Conservation (phyloP, 2,329 filamentous ascomycete genomes). For the Mariannaea sp. region DNA sequence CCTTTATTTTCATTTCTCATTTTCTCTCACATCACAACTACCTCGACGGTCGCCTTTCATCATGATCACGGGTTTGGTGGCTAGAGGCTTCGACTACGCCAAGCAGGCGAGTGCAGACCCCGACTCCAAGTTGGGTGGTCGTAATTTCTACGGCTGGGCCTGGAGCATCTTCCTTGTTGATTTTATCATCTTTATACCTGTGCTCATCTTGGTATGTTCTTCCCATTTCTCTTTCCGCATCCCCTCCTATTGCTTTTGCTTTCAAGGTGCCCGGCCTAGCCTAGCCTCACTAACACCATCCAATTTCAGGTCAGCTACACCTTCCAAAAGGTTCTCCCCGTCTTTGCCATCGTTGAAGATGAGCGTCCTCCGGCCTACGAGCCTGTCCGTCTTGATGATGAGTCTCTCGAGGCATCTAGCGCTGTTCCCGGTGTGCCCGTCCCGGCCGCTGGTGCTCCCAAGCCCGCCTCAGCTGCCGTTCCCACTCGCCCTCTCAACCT, state of each 20-base stretch:
- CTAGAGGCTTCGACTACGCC: slow-evolving; percentile 40
- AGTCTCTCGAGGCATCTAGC: slow-evolving; percentile 18
- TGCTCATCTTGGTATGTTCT: slow-evolving; percentile 49
- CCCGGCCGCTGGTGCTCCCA: slow-evolving; percentile 36
- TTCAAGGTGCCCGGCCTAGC: not conserved
- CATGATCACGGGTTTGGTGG: slow-evolving; percentile 27
- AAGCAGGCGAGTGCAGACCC: not conserved
- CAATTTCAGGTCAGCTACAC: slow-evolving; percentile 54
- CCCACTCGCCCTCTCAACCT: slow-evolving; percentile 7
- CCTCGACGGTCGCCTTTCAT: slow-evolving; percentile 21
- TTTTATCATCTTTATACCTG: slow-evolving; percentile 51
- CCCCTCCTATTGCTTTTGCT: not conserved
- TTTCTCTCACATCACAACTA: not conserved
- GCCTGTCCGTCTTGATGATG: slow-evolving; percentile 52
- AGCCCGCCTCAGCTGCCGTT: slow-evolving; percentile 40
- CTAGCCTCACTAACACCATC: not conserved
- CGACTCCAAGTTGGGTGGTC: slow-evolving; percentile 5
- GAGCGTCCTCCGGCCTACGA: slow-evolving; percentile 61
- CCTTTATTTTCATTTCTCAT: not conserved
- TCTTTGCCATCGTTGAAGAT: slow-evolving; percentile 63
- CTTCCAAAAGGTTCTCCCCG: slow-evolving; percentile 54
- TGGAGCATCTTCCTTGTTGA: slow-evolving; percentile 46
- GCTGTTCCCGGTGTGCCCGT: slow-evolving; percentile 39
- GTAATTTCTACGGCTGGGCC: slow-evolving; percentile 47
- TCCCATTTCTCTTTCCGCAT: not conserved